Conservation (phyloP, 202 grass and related monocot genomes). For the Eragrostis tef region DNA sequence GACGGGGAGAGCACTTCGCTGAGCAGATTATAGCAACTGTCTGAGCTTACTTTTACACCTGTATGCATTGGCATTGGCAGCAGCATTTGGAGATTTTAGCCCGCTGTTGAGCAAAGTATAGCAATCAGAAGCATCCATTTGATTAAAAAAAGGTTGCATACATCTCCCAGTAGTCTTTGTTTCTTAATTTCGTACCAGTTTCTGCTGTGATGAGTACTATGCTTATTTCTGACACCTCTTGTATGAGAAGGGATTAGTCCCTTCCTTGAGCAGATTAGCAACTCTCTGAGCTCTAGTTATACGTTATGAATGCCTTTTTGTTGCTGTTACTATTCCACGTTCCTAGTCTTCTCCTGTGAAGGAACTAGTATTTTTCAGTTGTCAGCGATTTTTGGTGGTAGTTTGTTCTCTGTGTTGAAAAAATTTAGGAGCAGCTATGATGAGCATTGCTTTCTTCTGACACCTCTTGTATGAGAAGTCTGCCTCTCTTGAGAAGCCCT, state of each 20-base stretch:
- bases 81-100: background rate
- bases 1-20: constrained; percentile 17
- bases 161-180: background rate
- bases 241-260: constrained; percentile 45
- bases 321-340: background rate
- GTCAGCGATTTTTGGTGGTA: background rate
- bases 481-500: constrained; percentile 12
- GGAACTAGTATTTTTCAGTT: background rate
- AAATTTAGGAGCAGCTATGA: constrained; percentile 32
- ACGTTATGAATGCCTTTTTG: background rate
- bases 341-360: background rate
- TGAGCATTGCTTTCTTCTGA: constrained; percentile 60
- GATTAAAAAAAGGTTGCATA: background rate
- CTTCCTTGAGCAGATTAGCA: constrained; percentile 62
- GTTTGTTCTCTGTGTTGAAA: background rate
- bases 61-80: background rate
- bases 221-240: constrained; percentile 49
- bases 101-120: background rate
- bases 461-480: constrained; percentile 65
- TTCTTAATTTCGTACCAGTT: background rate
- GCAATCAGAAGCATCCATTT: background rate
- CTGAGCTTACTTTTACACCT: constrained; percentile 9
- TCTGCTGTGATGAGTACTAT: constrained; percentile 2
- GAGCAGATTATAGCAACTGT: constrained; percentile 43
- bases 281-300: constrained; percentile 48